These are phyloP conservation scores for Ceratocystis cacaofunesta DNA, from an alignment of 2,329 filamentous ascomycete genomes.

Conservation along the genomic window DNA sequence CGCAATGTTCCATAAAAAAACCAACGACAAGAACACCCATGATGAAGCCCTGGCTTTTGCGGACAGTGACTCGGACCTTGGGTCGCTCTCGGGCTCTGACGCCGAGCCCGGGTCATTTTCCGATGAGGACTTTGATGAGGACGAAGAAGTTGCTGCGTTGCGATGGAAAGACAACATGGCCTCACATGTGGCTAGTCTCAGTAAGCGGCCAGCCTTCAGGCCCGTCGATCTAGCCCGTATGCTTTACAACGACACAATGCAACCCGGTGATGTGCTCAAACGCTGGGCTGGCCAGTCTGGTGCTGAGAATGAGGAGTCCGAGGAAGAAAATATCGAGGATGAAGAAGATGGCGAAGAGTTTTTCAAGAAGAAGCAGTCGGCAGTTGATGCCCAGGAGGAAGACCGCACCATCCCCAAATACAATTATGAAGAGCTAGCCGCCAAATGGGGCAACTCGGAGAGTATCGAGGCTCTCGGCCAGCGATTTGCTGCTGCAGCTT, in stretches of 20 bases:
- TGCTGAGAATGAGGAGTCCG: constrained; percentile 28
- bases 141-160: constrained; percentile 56
- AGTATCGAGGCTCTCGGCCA: constrained; percentile 59
- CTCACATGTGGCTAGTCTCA: constrained; percentile 56
- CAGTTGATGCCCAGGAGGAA: constrained; percentile 59
- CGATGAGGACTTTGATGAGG: constrained; percentile 39
- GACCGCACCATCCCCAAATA: constrained; percentile 66
- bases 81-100: constrained; percentile 56
- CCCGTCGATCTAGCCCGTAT: constrained; percentile 70
- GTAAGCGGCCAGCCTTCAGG: constrained; percentile 58
- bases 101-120: constrained; percentile 32
- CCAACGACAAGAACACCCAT: constrained; percentile 26
- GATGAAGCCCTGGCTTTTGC: constrained; percentile 73
- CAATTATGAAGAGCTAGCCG: constrained; percentile 65
- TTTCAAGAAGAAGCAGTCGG: constrained; percentile 48
- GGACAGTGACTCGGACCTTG: constrained; percentile 91
- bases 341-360: constrained; percentile 41
- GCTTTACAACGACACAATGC: constrained; percentile 74
- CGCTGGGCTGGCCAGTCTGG: constrained; percentile 61
- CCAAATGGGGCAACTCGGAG: constrained; percentile 71
- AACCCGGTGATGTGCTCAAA: constrained; percentile 57
- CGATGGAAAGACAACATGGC: constrained; percentile 83
- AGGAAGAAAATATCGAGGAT: constrained; percentile 42
- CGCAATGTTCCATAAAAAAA: constrained; percentile 42
- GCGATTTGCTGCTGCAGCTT: constrained; percentile 59